These are phyloP conservation scores for Herpetospermum pedunculosum DNA, from an alignment of 306 rosid genomes.

Conservation along the genomic window DNA sequence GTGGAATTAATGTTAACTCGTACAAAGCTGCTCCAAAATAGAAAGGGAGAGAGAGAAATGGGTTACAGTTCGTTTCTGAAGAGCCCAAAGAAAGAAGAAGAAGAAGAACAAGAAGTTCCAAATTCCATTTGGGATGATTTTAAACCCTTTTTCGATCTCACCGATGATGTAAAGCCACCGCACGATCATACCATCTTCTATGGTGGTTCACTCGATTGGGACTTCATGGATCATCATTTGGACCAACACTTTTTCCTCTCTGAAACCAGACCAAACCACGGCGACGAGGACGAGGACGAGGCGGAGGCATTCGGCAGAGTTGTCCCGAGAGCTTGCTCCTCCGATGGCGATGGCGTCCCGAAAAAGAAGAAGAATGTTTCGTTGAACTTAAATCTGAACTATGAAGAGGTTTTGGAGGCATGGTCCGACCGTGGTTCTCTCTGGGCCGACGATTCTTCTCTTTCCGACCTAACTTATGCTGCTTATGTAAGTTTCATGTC, in stretches of 20 bases:
- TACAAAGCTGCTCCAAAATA: background rate
- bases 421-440: constrained; percentile 4
- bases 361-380: background rate
- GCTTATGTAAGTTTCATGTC: background rate
- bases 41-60: background rate
- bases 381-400: background rate
- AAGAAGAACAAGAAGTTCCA: background rate
- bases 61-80: background rate
- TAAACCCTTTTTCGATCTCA: background rate
- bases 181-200: background rate
- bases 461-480: background rate
- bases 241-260: background rate
- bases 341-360: background rate
- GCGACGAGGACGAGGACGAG: background rate
- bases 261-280: background rate
- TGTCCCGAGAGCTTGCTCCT: background rate
- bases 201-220: background rate
- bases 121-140: background rate
- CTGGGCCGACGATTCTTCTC: background rate
- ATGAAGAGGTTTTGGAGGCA: background rate
- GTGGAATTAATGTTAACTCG: background rate
- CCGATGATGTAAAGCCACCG: background rate
- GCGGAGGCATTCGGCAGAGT: background rate
- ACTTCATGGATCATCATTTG: background rate
- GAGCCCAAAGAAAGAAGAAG: background rate